phyloP scores from a whole-genome alignment of 2,329 filamentous ascomycete species.

The Stachybotrys elegans region DNA sequence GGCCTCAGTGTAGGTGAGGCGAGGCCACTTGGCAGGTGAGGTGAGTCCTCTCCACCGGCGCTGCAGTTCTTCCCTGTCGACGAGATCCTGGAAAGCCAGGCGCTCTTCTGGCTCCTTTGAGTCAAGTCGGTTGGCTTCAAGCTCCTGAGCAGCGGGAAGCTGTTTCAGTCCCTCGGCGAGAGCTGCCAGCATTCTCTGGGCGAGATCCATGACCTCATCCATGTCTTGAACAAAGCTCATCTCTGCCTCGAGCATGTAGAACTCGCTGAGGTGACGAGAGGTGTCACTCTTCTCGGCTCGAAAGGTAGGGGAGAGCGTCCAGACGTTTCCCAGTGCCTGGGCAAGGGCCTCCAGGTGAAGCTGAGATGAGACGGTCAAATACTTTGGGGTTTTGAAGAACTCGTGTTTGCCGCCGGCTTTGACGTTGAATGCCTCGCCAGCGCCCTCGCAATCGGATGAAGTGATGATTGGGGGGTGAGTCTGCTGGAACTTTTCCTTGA shows the following conservation, averaged over 20 bases:
- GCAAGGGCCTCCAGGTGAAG: conserved; percentile 90
- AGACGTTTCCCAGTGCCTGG: conserved; percentile 83
- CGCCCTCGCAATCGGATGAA: conserved; percentile 94
- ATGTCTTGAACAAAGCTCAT: conserved; percentile 71
- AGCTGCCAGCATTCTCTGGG: conserved; percentile 70
- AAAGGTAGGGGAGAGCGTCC: conserved; percentile 91
- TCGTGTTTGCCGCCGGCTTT: conserved; percentile 33
- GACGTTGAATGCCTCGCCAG: conserved; percentile 86
- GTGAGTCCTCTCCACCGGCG: conserved; percentile 69
- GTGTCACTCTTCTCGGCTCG: conserved; percentile 92
- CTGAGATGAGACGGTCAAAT: conserved; percentile 91
- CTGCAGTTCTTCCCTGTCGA: conserved; percentile 44
- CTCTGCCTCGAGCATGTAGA: conserved; percentile 98
- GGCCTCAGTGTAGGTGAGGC: conserved; percentile 77
- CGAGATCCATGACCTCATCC: conserved; percentile 67
- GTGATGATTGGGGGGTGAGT: conserved; percentile 92
- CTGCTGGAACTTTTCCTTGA: conserved; percentile 65
- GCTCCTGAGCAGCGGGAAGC: conserved; percentile 39
- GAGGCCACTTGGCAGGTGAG: conserved; percentile 57
- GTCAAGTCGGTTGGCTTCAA: conserved; percentile 29
- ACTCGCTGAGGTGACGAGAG: conserved; percentile 88
- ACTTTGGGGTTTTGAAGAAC: conserved; percentile 87
- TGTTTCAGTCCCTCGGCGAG: conserved; percentile 33
- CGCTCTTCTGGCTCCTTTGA: conserved; percentile 34
- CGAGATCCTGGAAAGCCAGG: conserved; percentile 37